Percentiles rank a stretch among this genome's conserved stretches.
phyloP scores from a whole-genome alignment of 2,329 filamentous ascomycete species.

The Aspergillus sp. region DNA sequence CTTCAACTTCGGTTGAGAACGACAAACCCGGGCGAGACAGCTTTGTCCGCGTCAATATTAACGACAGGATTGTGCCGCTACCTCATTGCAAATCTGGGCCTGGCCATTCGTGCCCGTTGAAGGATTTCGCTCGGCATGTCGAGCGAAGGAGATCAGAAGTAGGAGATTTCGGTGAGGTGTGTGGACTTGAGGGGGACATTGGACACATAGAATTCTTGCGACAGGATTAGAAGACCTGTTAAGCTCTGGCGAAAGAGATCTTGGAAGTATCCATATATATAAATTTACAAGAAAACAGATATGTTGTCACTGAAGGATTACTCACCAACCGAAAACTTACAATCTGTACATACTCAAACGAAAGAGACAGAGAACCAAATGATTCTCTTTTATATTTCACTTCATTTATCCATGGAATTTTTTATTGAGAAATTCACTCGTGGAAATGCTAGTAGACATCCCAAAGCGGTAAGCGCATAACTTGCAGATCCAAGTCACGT shows the following conservation, averaged over 20 bases:
- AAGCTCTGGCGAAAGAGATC: too few relatives aligned
- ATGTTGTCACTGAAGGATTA: too few relatives aligned
- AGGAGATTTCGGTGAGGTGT: slow-evolving; percentile 50
- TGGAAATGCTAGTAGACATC: too few relatives aligned
- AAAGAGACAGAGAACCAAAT: too few relatives aligned
- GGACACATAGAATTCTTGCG: slow-evolving; percentile 51
- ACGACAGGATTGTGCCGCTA: slow-evolving; percentile 55
- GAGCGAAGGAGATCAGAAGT: slow-evolving; percentile 41
- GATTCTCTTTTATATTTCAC: too few relatives aligned
- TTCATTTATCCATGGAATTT: too few relatives aligned
- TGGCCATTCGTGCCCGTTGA: slow-evolving; percentile 49
- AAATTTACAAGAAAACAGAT: too few relatives aligned
- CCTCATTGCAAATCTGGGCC: slow-evolving; percentile 50
- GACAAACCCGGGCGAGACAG: slow-evolving; percentile 18
- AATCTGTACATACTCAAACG: too few relatives aligned
- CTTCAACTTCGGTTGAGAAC: slow-evolving; percentile 11
- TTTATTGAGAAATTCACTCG: too few relatives aligned
- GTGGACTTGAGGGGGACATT: slow-evolving; percentile 45
- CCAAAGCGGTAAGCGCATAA: slow-evolving; percentile 1
- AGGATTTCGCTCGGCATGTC: slow-evolving; percentile 44
- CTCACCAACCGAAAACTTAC: too few relatives aligned
- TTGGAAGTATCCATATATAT: too few relatives aligned
- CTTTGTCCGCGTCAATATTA: slow-evolving; percentile 57
- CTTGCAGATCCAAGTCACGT: slow-evolving; percentile 13
- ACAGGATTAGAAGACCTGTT: slow-evolving; percentile 35